phyloP scores from a whole-genome alignment of 164 flowering plant species.

The Paratinospora sagittata region DNA sequence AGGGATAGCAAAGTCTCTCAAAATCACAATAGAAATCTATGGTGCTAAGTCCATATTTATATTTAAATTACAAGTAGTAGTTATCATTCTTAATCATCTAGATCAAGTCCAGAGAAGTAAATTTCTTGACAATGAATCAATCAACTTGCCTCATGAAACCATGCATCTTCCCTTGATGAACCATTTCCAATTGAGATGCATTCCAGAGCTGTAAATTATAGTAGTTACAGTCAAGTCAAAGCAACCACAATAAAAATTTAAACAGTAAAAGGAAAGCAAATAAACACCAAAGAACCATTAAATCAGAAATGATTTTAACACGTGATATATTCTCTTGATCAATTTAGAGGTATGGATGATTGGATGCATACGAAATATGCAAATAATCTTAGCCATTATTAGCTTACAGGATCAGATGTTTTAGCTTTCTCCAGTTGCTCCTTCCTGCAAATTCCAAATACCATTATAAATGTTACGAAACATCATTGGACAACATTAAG shows the following conservation, averaged over 20 bases:
- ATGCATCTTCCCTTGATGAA: constrained; percentile 91
- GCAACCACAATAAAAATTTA: background rate
- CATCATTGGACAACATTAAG: background rate
- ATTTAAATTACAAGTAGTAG: too few species aligned
- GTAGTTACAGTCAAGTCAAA: background rate
- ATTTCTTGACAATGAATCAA: constrained; percentile 6
- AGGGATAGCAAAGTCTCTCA: too few species aligned
- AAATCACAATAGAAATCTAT: too few species aligned
- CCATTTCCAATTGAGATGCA: constrained; percentile 96
- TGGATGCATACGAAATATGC: background rate
- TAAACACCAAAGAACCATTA: background rate
- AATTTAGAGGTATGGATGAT: too few species aligned
- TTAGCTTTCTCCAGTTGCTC: constrained; percentile 90
- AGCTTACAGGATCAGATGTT: constrained; percentile 86
- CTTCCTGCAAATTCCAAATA: constrained; percentile 37
- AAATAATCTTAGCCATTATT: background rate
- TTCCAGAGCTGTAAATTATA: constrained; percentile 84
- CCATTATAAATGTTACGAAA: constrained; percentile 6
- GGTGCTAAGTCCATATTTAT: too few species aligned
- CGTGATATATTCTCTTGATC: too few species aligned
- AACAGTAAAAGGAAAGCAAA: background rate
- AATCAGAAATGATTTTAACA: background rate
- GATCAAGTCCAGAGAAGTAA: background rate
- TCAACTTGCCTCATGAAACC: constrained; percentile 88
- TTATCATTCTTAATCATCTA: too few species aligned